Conservation (phyloP, 116 monocot genomes). For the Cymodocea nodosa region DNA sequence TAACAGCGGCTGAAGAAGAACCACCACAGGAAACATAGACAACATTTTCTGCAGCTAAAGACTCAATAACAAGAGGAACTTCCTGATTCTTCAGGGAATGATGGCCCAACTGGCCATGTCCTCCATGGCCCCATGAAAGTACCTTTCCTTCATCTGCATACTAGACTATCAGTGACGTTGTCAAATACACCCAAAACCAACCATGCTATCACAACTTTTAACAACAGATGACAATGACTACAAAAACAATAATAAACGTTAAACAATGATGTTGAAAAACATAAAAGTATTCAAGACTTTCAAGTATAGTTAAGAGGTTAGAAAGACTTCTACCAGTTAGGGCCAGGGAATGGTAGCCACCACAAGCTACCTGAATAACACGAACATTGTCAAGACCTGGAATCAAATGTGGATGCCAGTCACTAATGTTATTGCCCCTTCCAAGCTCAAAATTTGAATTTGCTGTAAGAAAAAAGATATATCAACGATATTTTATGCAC, state of each 20-base stretch:
- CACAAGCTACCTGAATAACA: constrained; percentile 66
- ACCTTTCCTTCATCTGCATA: constrained; percentile 60
- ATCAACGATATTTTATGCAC: too few relatives aligned
- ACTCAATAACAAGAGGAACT: constrained; percentile 45
- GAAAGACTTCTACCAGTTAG: constrained; percentile 45
- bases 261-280: background rate
- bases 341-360: constrained; percentile 90
- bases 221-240: background rate
- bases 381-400: constrained; percentile 37
- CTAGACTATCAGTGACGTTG: too few relatives aligned
- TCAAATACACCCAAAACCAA: background rate
- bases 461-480: constrained; percentile 31
- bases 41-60: constrained; percentile 43
- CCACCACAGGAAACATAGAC: constrained; percentile 77
- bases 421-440: constrained; percentile 60
- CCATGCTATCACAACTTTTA: too few relatives aligned
- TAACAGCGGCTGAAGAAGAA: constrained; percentile 86
- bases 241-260: background rate
- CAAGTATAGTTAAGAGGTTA: background rate
- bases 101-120: constrained; percentile 93
- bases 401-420: constrained; percentile 75
- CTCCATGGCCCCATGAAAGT: constrained; percentile 90
- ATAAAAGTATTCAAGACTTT: background rate
- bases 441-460: constrained; percentile 96
- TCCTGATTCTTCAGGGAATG: constrained; percentile 43